Base-by-base conservation (phyloP, 176 grass and related monocot genomes). In the Oryza meridionalis region DNA sequence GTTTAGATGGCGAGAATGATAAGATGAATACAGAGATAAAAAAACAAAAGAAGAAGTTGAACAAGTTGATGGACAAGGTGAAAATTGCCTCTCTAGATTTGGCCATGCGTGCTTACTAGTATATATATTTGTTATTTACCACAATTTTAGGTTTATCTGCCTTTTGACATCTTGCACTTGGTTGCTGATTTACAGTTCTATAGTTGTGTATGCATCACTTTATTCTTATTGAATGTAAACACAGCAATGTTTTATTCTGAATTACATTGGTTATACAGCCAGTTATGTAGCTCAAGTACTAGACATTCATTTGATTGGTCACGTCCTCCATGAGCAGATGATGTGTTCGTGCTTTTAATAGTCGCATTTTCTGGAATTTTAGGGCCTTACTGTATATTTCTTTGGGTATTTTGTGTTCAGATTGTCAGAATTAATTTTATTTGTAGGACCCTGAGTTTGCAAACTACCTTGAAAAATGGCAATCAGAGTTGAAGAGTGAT, bases 381-480 rank as follows among this genome's bases (percentile, higher is more conserved):
- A 16, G 69, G 45, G 46, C 69, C 15, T 35, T 17, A n/a, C 11
- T 86, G 21, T 37, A 44, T 16, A 11, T 67, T 67, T 12, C 15
- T 81, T 67, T 32, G 21, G 35, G 21, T 62, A n/a, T 62, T 67
- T 67, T 78, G 35, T 78, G 45, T 62, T n/a, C 62, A 16, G 55
- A 74, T 75, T 80, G 24, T 63, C 9, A 86, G 6, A 79, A 50
- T 31, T 76, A 14, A 13, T 85, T 78, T 45, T 84, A 43, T 94
- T 86, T 76, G 46, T 90, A 98, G 95, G 95, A 95, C 76, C 88
- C 88, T 84, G 66, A 93, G 72, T 98, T 95, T 86, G 86, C 65
- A 64, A 90, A 88, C 25, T 93, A 95, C 64, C 79, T 98, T 66
- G 69, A 88, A 63, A 95, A 82, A 69, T 85, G 88, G 85, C 79